Evolutionary conservation across 179 eudicot genomes (phyloP).

Genomic region (Nepenthes alata): DNA sequence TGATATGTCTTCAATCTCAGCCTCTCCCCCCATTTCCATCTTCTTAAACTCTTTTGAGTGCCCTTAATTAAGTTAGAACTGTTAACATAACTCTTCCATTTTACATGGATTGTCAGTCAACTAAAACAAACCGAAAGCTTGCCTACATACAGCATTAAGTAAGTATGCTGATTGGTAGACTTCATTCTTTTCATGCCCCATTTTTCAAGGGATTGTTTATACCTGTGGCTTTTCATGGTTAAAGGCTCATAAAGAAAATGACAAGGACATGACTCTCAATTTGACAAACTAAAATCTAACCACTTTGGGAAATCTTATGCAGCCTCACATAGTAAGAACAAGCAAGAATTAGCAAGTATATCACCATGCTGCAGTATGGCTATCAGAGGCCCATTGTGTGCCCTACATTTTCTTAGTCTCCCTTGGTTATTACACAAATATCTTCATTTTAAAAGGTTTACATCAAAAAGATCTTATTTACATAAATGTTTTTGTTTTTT

Average conservation of each 20-base stretch:
- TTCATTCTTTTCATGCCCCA: conserved; percentile 48
- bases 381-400: too few species aligned
- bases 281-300: conserved; percentile 9
- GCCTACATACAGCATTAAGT: conserved; percentile 19
- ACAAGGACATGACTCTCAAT: conserved; percentile 26
- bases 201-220: neutral
- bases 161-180: conserved; percentile 30
- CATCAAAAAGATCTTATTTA: too few species aligned
- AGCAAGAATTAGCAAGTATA: too few species aligned
- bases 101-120: conserved; percentile 19
- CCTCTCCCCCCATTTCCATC: conserved; percentile 18
- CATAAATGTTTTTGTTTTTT: too few species aligned
- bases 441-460: too few species aligned
- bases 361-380: too few species aligned
- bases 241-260: conserved; percentile 12
- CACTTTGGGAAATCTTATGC: neutral
- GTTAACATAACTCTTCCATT: conserved; percentile 4
- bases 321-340: too few species aligned
- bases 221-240: conserved; percentile 2
- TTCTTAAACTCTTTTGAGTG: neutral
- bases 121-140: conserved; percentile 33
- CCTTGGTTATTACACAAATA: too few species aligned
- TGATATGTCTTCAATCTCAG: conserved; percentile 43
- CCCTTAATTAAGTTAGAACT: conserved; percentile 8
- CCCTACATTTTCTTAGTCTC: too few species aligned